A percentile compares a stretch with the other conserved stretches of the same genome.
Evolutionary conservation across 1,139 yeast genomes (phyloP).

Genomic region (Pichiaceae sp.): DNA sequence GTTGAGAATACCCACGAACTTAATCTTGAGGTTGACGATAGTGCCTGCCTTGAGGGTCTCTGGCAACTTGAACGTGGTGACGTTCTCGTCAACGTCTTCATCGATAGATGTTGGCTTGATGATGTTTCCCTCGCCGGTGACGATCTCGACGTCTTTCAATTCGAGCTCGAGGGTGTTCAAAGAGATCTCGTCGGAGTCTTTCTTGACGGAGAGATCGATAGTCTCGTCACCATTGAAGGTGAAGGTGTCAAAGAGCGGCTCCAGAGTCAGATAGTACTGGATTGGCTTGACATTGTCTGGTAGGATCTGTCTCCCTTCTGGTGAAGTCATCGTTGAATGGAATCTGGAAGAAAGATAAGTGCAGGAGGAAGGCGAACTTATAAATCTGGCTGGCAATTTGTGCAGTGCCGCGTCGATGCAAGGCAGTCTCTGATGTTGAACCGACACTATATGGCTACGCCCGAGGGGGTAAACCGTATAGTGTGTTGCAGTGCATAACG

Average conservation of each 20-base stretch:
- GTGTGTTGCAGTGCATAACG: too few species aligned
- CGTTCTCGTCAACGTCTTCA: constrained; percentile 37
- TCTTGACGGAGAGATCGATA: constrained; percentile 30
- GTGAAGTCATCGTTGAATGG: not conserved
- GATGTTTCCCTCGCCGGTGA: constrained; percentile 8
- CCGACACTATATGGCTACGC: too few species aligned
- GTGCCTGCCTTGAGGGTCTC: constrained; percentile 32
- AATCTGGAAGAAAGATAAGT: not conserved
- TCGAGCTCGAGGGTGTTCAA: constrained; percentile 35
- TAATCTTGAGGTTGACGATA: constrained; percentile 26
- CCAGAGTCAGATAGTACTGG: constrained; percentile 37
- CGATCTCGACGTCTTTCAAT: constrained; percentile 13
- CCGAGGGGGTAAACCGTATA: too few species aligned
- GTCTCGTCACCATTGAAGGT: constrained; percentile 37
- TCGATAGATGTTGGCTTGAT: constrained; percentile 11
- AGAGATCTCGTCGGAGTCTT: constrained; percentile 31
- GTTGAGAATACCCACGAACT: constrained; percentile 43
- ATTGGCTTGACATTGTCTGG: constrained; percentile 37
- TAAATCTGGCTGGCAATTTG: too few species aligned
- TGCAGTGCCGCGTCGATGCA: too few species aligned
- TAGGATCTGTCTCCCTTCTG: constrained; percentile 23
- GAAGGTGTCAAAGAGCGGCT: constrained; percentile 19
- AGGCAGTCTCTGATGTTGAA: too few species aligned
- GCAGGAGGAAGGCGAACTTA: too few species aligned
- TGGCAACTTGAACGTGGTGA: constrained; percentile 55